These are phyloP conservation scores for Symbiodinium natans DNA, from an alignment of 73 alveolate genomes.

Conservation along the genomic window DNA sequence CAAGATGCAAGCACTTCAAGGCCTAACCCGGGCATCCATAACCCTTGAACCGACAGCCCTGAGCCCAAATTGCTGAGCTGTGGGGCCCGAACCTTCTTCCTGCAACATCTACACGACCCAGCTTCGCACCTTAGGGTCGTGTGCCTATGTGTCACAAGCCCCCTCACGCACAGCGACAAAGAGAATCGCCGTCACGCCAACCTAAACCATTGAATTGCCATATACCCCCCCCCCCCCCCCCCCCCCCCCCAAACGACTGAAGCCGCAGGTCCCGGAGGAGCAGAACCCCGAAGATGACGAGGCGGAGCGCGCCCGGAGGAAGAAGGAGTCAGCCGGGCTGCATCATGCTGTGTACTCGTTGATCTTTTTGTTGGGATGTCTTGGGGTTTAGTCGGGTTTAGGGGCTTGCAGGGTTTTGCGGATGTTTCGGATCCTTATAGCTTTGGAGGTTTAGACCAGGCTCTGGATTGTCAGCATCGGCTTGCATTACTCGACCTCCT, in stretches of 20 bases:
- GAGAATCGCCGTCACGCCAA: too few relatives aligned
- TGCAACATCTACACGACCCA: too few relatives aligned
- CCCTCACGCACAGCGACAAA: too few relatives aligned
- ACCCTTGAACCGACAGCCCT: not conserved
- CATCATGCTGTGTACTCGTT: not conserved
- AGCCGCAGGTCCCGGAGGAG: not conserved
- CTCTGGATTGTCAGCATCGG: too few relatives aligned
- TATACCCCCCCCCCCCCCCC: not conserved
- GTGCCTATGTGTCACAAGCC: too few relatives aligned
- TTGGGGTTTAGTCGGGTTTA: too few relatives aligned
- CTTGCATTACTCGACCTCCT: too few relatives aligned
- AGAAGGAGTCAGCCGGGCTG: constrained; percentile 30
- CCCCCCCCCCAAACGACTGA: too few relatives aligned
- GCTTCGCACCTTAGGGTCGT: too few relatives aligned
- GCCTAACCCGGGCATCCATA: not conserved
- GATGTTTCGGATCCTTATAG: not conserved
- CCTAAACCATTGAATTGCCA: not conserved
- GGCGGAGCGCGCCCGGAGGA: constrained; percentile 29
- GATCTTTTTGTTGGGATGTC: too few relatives aligned
- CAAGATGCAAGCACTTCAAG: too few relatives aligned
- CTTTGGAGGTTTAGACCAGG: not conserved
- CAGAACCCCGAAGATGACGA: constrained; percentile 38
- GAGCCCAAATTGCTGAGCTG: too few relatives aligned
- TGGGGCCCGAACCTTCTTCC: not conserved
- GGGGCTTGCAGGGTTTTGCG: not conserved